A percentile compares a stretch with the other conserved stretches of the same genome.
Conservation (phyloP, 306 rosid genomes). For the Citrullus amarus region DNA sequence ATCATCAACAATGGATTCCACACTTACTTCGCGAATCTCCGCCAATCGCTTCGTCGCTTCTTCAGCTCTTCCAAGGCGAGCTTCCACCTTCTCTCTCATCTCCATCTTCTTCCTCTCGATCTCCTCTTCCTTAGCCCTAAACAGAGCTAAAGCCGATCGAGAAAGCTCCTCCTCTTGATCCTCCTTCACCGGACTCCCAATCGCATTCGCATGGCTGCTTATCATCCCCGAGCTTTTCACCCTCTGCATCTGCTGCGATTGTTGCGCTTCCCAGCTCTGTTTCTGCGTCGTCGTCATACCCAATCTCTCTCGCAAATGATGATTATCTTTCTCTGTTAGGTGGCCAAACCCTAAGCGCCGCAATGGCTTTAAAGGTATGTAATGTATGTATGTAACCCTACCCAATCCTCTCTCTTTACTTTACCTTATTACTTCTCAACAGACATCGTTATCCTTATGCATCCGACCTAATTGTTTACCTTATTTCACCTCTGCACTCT, state of each 20-base stretch:
- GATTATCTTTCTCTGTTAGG: constrained; percentile 32
- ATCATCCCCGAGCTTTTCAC: constrained; percentile 40
- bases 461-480: constrained; percentile 19
- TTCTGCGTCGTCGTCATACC: constrained; percentile 66
- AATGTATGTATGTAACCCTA: constrained; percentile 16
- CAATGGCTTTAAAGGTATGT: constrained; percentile 36
- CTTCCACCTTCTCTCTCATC: constrained; percentile 67
- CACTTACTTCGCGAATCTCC: constrained; percentile 74
- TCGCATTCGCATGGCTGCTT: constrained; percentile 15
- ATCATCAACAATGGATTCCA: background rate
- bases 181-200: constrained; percentile 42
- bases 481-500: background rate
- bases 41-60: constrained; percentile 70
- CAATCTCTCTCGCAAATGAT: constrained; percentile 31
- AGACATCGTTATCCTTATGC: constrained; percentile 15
- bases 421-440: constrained; percentile 24
- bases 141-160: constrained; percentile 59
- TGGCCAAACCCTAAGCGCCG: constrained; percentile 31
- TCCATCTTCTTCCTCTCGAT: constrained; percentile 79
- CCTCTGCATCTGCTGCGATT: constrained; percentile 19
- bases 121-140: constrained; percentile 79
- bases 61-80: constrained; percentile 62
- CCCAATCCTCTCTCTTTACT: constrained; percentile 9
- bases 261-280: constrained; percentile 32
- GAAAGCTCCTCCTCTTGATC: constrained; percentile 78